These are phyloP conservation scores for Talaromyces amestolkiae DNA, from an alignment of 2,329 filamentous ascomycete species.

Conservation along the genomic window DNA sequence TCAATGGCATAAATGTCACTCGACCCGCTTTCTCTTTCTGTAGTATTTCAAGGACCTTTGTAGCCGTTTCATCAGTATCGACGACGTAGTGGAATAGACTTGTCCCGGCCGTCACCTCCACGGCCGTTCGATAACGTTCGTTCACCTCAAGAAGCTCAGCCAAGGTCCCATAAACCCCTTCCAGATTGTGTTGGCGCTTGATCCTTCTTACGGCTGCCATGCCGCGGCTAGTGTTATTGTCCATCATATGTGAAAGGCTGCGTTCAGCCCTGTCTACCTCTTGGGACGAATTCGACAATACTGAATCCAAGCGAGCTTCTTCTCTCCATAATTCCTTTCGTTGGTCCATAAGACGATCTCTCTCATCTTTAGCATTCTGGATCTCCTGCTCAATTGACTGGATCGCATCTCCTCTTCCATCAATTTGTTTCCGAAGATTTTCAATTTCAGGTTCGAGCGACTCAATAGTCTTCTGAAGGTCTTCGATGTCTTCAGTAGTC, in stretches of 20 bases:
- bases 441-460: conserved; percentile 71
- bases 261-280: conserved; percentile 77
- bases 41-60: conserved; percentile 73
- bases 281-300: conserved; percentile 70
- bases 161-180: conserved; percentile 86
- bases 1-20: conserved; percentile 92
- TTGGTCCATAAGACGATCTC: conserved; percentile 79
- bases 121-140: conserved; percentile 80
- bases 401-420: conserved; percentile 74
- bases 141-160: conserved; percentile 88
- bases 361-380: conserved; percentile 71
- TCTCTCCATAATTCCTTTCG: conserved; percentile 84
- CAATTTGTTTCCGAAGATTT: conserved; percentile 67
- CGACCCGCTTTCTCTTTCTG: conserved; percentile 78
- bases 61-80: conserved; percentile 84
- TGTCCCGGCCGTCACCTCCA: conserved; percentile 87
- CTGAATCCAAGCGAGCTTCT: conserved; percentile 78
- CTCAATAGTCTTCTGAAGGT: conserved; percentile 68
- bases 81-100: conserved; percentile 96
- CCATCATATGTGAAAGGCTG: conserved; percentile 79
- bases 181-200: conserved; percentile 73
- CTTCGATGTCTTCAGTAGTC: conserved; percentile 75
- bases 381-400: conserved; percentile 70
- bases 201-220: conserved; percentile 82
- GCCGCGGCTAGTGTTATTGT: conserved; percentile 80